These are phyloP conservation scores for Suhomyces anneliseae DNA, from an alignment of 1,139 yeast species.

Conservation along the genomic window DNA sequence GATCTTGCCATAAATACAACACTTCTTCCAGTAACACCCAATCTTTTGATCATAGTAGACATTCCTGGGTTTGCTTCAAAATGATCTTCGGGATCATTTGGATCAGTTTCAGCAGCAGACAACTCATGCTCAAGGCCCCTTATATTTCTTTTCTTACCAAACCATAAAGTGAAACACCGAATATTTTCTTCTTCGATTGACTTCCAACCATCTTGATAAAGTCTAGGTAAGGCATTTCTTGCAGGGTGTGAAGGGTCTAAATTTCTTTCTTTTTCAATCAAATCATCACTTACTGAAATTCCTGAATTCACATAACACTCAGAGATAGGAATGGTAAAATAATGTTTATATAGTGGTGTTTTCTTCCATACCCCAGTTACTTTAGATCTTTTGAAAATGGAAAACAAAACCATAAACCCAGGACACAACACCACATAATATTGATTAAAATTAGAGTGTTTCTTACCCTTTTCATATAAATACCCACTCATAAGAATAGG, in stretches of 20 bases:
- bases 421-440: constrained; percentile 68
- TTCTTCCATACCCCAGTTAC: constrained; percentile 48
- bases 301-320: constrained; percentile 81
- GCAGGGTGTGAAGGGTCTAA: constrained; percentile 55
- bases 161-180: constrained; percentile 83
- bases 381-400: constrained; percentile 46
- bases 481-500: constrained; percentile 64
- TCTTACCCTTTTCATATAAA: constrained; percentile 66
- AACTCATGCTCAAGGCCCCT: constrained; percentile 18
- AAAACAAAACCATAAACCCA: constrained; percentile 59
- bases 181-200: constrained; percentile 72
- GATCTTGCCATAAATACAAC: constrained; percentile 80
- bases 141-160: constrained; percentile 60
- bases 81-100: not conserved
- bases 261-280: constrained; percentile 48
- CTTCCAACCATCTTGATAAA: constrained; percentile 81
- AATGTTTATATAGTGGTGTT: constrained; percentile 46
- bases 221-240: constrained; percentile 60
- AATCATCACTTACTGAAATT: constrained; percentile 54
- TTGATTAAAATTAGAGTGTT: constrained; percentile 63
- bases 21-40: constrained; percentile 69
- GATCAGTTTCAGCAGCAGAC: not conserved
- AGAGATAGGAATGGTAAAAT: constrained; percentile 58
- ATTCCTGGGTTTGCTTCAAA: constrained; percentile 40
- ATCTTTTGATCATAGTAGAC: constrained; percentile 44